A percentile compares a stretch with the other conserved stretches of the same genome.
Conservation (phyloP, 2,329 filamentous ascomycete genomes). For the Fusarium coffeatum region DNA sequence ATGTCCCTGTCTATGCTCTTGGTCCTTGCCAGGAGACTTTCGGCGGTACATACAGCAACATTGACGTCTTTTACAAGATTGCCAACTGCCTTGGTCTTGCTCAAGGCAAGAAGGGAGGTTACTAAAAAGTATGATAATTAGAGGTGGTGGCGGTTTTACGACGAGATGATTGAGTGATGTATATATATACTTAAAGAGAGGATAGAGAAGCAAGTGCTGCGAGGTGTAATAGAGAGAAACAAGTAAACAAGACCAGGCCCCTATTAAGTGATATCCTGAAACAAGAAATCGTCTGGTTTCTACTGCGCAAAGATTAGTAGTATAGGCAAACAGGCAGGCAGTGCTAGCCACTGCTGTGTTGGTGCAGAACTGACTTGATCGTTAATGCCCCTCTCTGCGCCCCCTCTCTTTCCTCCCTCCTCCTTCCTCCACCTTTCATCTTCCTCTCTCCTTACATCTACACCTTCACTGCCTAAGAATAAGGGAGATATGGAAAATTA, state of each 20-base stretch:
- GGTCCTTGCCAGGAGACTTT: slow-evolving; percentile 84
- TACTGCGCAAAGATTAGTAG: too few relatives aligned
- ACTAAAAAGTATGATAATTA: slow-evolving; percentile 23
- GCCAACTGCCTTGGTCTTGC: slow-evolving; percentile 72
- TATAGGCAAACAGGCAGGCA: neutral
- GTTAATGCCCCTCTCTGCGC: neutral
- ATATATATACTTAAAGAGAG: slow-evolving; percentile 14
- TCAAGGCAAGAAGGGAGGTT: slow-evolving; percentile 41
- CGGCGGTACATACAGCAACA: slow-evolving; percentile 75
- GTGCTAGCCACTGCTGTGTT: neutral
- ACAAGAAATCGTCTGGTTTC: neutral
- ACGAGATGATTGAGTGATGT: slow-evolving; percentile 37
- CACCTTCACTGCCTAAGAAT: too few relatives aligned
- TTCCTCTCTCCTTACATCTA: too few relatives aligned
- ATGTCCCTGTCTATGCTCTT: slow-evolving; percentile 81
- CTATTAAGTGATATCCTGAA: neutral
- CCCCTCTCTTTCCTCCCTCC: neutral
- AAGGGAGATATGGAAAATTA: neutral
- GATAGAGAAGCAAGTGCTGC: slow-evolving; percentile 35
- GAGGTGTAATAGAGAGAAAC: slow-evolving; percentile 20
- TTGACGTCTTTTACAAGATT: slow-evolving; percentile 81
- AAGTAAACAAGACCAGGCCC: neutral
- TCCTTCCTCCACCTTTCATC: neutral
- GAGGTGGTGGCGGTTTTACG: slow-evolving; percentile 26
- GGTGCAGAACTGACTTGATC: neutral